phyloP scores from a whole-genome alignment of 805 yeast genomes.

The Kluyveromyces dobzhanskii region DNA sequence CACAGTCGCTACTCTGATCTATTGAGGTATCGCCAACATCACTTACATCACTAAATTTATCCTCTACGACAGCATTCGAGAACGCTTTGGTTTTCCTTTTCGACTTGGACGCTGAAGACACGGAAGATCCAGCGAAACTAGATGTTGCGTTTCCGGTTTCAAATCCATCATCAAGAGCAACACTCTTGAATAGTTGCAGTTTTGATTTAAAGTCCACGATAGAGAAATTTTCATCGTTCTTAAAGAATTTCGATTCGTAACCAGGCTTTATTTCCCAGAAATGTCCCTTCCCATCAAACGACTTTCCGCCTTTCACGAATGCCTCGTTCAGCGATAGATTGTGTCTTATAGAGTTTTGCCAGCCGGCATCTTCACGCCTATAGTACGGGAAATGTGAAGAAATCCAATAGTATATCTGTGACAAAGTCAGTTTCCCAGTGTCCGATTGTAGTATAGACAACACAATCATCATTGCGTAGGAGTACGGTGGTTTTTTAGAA shows the following conservation, averaged over 20 bases:
- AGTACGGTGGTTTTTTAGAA: conserved; percentile 72
- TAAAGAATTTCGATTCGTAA: conserved; percentile 70
- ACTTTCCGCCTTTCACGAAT: conserved; percentile 78
- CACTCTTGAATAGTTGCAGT: conserved; percentile 7
- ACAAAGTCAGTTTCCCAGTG: conserved; percentile 57
- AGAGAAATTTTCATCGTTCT: conserved; percentile 27
- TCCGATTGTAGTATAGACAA: conserved; percentile 85
- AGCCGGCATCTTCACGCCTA: conserved; percentile 78
- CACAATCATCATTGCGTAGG: conserved; percentile 89
- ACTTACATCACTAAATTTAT: not conserved
- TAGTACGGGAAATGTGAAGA: conserved; percentile 78
- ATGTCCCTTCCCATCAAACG: conserved; percentile 80
- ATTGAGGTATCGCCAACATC: not conserved
- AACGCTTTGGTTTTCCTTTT: not conserved
- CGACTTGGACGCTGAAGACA: not conserved
- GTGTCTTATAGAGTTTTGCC: conserved; percentile 97
- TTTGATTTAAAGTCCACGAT: conserved; percentile 17
- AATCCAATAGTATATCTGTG: conserved; percentile 91
- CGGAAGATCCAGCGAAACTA: not conserved
- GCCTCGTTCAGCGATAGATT: conserved; percentile 90
- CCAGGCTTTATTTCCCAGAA: conserved; percentile 90
- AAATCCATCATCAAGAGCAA: not conserved
- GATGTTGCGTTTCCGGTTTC: not conserved
- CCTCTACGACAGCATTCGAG: not conserved
- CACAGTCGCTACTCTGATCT: not conserved